Percentiles rank a stretch among this genome's conserved stretches.
phyloP scores from a whole-genome alignment of 2,329 filamentous ascomycete genomes.

The Pseudogymnoascus sp. region DNA sequence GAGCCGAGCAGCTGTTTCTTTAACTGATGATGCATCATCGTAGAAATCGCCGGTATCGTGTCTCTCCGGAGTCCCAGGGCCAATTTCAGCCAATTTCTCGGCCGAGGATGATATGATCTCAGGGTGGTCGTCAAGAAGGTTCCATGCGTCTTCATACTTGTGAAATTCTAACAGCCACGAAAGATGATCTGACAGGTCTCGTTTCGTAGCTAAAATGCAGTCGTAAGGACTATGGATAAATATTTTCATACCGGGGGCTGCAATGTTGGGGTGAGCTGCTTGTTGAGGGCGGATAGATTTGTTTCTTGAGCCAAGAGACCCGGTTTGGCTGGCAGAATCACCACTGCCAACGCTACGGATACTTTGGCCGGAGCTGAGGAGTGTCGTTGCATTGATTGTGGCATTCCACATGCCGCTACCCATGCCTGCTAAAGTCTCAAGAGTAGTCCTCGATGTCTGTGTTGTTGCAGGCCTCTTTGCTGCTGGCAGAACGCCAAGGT shows the following conservation, averaged over 20 bases:
- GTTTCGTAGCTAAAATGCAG: slow-evolving; percentile 82
- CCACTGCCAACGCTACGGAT: slow-evolving; percentile 53
- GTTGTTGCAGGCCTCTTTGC: slow-evolving; percentile 56
- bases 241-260: slow-evolving; percentile 59
- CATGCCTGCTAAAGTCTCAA: slow-evolving; percentile 66
- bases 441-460: slow-evolving; percentile 55
- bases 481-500: slow-evolving; percentile 75
- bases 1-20: slow-evolving; percentile 49
- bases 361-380: slow-evolving; percentile 83
- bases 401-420: slow-evolving; percentile 81
- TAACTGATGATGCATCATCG: slow-evolving; percentile 59
- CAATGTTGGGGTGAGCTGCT: slow-evolving; percentile 23
- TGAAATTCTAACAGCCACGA: slow-evolving; percentile 76
- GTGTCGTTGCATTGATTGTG: slow-evolving; percentile 73
- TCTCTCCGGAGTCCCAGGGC: slow-evolving; percentile 33
- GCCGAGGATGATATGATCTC: slow-evolving; percentile 48
- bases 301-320: slow-evolving; percentile 35
- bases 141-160: slow-evolving; percentile 80
- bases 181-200: slow-evolving; percentile 78
- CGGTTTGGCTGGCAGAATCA: slow-evolving; percentile 38
- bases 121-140: slow-evolving; percentile 78
- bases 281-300: slow-evolving; percentile 23
- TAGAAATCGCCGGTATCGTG: slow-evolving; percentile 50
- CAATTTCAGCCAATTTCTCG: slow-evolving; percentile 33
- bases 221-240: slow-evolving; percentile 97